phyloP scores from a whole-genome alignment of 345 rosid genomes.

The Salix caprea region DNA sequence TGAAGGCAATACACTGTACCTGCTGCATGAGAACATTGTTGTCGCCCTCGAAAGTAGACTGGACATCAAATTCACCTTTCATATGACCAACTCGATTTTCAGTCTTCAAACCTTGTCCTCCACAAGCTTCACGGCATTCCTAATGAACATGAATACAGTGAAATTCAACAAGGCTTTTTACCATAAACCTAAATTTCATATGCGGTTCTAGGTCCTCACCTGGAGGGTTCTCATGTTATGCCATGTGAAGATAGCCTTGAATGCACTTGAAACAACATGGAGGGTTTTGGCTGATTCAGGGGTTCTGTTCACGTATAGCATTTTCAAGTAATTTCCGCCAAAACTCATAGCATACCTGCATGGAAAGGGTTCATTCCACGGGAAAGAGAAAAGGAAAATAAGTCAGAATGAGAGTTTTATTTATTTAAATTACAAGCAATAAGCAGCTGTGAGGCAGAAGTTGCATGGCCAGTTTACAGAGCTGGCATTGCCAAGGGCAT shows the following conservation, averaged over 20 bases:
- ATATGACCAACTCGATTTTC: conserved; percentile 83
- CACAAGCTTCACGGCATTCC: conserved; percentile 99
- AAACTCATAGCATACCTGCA: conserved; percentile 78
- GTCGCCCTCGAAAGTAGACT: conserved; percentile 86
- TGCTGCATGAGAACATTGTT: conserved; percentile 91
- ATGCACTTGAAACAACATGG: conserved; percentile 80
- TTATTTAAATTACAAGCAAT: neutral
- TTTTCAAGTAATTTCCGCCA: conserved; percentile 76
- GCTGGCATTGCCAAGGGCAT: neutral
- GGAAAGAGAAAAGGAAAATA: neutral
- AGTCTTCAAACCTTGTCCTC: conserved; percentile 92
- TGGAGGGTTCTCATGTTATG: conserved; percentile 94
- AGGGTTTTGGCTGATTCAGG: conserved; percentile 70
- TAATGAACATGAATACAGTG: conserved; percentile 14
- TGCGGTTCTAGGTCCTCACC: conserved; percentile 35
- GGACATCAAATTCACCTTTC: conserved; percentile 87
- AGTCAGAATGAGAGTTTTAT: neutral
- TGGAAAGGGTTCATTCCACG: conserved; percentile 1
- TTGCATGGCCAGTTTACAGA: neutral
- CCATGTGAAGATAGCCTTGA: conserved; percentile 78
- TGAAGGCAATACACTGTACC: conserved; percentile 34
- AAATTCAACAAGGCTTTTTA: neutral
- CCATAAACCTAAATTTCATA: neutral
- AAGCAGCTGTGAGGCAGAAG: neutral
- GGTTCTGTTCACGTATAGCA: conserved; percentile 66